phyloP scores from a whole-genome alignment of 208 protist species.

The Acanthamoeba culbertsoni region DNA sequence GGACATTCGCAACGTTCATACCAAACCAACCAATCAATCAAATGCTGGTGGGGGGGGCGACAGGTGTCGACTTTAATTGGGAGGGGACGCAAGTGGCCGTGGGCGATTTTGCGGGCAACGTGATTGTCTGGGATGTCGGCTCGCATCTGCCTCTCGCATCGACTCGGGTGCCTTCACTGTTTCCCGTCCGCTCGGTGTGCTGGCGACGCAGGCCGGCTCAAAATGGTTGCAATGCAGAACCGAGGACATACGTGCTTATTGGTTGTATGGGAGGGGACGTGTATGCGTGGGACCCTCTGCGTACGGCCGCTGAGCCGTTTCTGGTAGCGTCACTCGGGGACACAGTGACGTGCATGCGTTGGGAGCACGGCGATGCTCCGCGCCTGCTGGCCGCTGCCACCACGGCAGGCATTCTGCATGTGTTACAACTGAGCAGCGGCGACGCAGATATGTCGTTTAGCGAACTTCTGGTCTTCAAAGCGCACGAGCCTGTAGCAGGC shows the following conservation, averaged over 20 bases:
- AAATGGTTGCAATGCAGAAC: background rate
- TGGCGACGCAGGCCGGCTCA: background rate
- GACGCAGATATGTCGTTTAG: background rate
- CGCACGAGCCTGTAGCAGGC: background rate
- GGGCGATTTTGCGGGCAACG: slow-evolving; percentile 29
- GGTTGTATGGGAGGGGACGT: background rate
- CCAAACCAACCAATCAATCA: no score
- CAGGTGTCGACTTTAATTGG: background rate
- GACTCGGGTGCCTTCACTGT: background rate
- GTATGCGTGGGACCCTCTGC: slow-evolving; percentile 1
- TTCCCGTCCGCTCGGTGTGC: background rate
- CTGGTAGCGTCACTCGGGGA: background rate
- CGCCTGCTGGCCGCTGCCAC: background rate
- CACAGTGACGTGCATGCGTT: background rate
- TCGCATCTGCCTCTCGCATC: background rate
- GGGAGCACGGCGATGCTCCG: background rate
- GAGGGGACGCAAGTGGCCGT: slow-evolving; percentile 19
- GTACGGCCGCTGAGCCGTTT: background rate
- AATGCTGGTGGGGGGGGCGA: no score
- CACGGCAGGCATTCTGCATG: background rate
- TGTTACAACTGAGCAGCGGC: background rate
- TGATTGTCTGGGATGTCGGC: slow-evolving; percentile 21
- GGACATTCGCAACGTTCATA: background rate
- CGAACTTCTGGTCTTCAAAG: background rate
- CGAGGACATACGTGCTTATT: background rate